Conservation (phyloP, 1,284 basidiomycete species). For the Apiotrichum gamsii region DNA sequence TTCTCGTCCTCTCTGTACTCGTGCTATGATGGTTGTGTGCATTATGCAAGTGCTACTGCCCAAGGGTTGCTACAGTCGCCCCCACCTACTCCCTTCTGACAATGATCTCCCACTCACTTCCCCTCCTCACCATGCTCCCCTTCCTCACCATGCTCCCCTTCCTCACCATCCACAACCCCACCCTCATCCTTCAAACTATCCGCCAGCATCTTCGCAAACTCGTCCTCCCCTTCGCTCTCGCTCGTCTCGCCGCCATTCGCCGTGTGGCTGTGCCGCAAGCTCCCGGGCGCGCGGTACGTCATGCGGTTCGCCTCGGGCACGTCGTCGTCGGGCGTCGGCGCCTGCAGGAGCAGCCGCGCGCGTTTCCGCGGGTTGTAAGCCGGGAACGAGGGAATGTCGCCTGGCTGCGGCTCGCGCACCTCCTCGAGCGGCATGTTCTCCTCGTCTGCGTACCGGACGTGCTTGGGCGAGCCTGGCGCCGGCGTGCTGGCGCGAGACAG, state of each 20-base stretch:
- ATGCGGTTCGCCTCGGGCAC: conserved; percentile 29
- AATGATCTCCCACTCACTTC: no score
- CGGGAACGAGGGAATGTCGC: conserved; percentile 17
- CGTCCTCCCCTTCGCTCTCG: conserved; percentile 20
- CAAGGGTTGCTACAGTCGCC: no score
- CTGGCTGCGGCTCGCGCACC: conserved; percentile 16
- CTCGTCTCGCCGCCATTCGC: not conserved
- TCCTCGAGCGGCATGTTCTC: conserved; percentile 32
- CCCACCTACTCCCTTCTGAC: no score
- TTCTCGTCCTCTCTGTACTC: no score
- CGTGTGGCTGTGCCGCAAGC: not conserved
- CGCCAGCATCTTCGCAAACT: conserved; percentile 33
- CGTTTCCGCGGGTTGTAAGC: conserved; percentile 19
- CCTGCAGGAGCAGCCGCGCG: conserved; percentile 30
- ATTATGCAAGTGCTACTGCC: no score
- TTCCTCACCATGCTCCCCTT: no score
- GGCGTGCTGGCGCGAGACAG: conserved; percentile 8
- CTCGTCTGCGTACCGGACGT: conserved; percentile 42
- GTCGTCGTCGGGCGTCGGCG: conserved; percentile 13
- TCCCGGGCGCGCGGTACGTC: conserved; percentile 4
- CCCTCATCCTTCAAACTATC: no score
- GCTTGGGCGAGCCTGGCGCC: conserved; percentile 12
- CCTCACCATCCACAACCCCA: no score
- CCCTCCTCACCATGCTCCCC: no score
- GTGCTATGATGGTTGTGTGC: no score